Base-by-base conservation (phyloP, 345 rosid species). In the Acer campestre region DNA sequence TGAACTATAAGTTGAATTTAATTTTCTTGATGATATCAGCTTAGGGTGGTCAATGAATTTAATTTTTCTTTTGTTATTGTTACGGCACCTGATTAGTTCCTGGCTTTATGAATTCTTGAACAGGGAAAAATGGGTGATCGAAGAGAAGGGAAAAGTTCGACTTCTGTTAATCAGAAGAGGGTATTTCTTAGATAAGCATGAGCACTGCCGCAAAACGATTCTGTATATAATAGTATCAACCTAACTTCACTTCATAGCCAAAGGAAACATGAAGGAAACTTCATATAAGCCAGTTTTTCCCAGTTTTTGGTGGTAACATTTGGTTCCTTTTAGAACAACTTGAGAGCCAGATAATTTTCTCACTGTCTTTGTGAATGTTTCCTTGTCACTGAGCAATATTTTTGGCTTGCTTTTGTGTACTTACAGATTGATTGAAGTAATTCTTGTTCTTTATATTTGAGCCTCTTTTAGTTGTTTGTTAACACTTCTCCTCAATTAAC, bases 111-210 rank as follows among this genome's bases (percentile, higher is more conserved):
- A 20, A 9, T n/a, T 72, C 72, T 71, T 61, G 10, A 68, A 68
- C 86, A 83, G 83, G 86, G 44, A 17, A 77, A 74, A 80, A 63
- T 65, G 61, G 44, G 67, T 6, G 42, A 44, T 71, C 78, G 1
- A 61, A 68, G 53, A 62, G 77, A 72, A 31, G 78, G 70, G 38
- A 74, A 62, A 61, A 65, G 58, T 75, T 70, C 44, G 65, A 68
- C 38, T 0, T 35, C 38, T 0, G 6, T 40, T 16, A 25, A 46
- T 42, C 78, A 4, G n/a, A 29, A 61, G 40, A 73, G 53, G 71
- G 38, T 75, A 55, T 46, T 71, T 55, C 42, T 58, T 44, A 51
- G 58, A 51, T 65, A 71, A 81, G 55, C 67, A 48, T 61, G 1
- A 27, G 42, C 44, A 3, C 12, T n/a, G n/a, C 25, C 13, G 48